Base-by-base conservation (phyloP, 192 early-diverging fungal genomes). In the Coemansia sp. region DNA sequence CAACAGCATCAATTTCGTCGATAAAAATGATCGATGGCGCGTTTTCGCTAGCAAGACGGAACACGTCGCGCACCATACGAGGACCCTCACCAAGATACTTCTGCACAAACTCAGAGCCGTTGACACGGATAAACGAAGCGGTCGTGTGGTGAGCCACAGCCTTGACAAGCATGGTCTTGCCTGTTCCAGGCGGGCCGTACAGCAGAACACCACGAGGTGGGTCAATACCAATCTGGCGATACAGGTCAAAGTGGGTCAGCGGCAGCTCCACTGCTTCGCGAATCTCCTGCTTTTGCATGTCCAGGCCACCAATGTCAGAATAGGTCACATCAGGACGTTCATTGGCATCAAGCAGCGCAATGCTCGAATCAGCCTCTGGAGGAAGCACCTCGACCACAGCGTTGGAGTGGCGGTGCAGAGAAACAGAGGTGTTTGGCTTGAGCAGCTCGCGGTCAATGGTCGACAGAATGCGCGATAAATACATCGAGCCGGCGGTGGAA, bases 1-100 rank as follows among this genome's bases (percentile, higher is more conserved):
- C 97, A 75, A 99, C 93, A 28, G 97, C 94, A 83, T 99, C 97
- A 58, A 99, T 91, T 84, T 99, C 96, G 74, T 99, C 97, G 66
- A 99, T 98, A 73, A 97, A 99, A 59, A 99, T 93, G 71, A 98
- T 98, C 8, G 93, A 86, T 6, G 97, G 97, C 36, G 97, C 93
- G 80, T 99, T 96, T 66, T 99, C 97, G 50, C 95, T 86, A 2
- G 96, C 97, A 59, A 99, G 78, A 30, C 96, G 82, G 89, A 99
- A 99, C 18, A 96, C 90, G 73, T 99, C 97, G 60, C 97, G 88
- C 7, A 98, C 97, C 91, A 98, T 95, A 49, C 95, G 89, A 25
- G 96, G 96, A 14, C 96, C 97, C 65, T 99, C 96, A 49, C 96
- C 96, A 18, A 99, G 82, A 76, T 99, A 99, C 82, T 99, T 99